phyloP scores from a whole-genome alignment of 2,329 filamentous ascomycete genomes.

The Mycosphaerelloides madeirae region DNA sequence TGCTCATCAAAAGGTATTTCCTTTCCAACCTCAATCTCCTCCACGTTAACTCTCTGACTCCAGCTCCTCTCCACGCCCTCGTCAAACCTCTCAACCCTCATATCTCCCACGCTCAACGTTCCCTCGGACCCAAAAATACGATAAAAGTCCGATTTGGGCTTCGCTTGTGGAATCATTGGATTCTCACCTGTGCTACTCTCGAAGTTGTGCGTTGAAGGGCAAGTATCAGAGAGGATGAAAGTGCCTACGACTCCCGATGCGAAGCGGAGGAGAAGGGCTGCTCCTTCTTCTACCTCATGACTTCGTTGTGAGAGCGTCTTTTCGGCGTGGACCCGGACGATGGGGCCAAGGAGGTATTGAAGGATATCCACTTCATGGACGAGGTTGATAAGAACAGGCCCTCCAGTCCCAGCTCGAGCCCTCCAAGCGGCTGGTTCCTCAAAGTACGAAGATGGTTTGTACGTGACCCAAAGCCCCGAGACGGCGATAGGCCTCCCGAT shows the following conservation, averaged over 20 bases:
- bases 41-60: constrained; percentile 34
- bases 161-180: constrained; percentile 43
- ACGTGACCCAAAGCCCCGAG: constrained; percentile 52
- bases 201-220: constrained; percentile 51
- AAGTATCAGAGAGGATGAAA: constrained; percentile 52
- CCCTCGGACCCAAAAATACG: constrained; percentile 52
- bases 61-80: constrained; percentile 38
- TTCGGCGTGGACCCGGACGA: constrained; percentile 50
- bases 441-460: constrained; percentile 52
- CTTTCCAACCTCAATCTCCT: constrained; percentile 31
- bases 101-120: constrained; percentile 52
- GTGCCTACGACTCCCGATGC: constrained; percentile 52
- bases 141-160: constrained; percentile 44
- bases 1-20: constrained; percentile 51
- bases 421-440: constrained; percentile 47
- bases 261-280: constrained; percentile 51
- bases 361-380: constrained; percentile 59
- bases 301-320: constrained; percentile 41
- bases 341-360: constrained; percentile 53
- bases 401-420: constrained; percentile 38
- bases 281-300: constrained; percentile 53
- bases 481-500: constrained; percentile 50
- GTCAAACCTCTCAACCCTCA: constrained; percentile 48
- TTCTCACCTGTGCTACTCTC: constrained; percentile 58
- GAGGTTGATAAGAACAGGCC: constrained; percentile 54